Conservation (phyloP, 306 rosid genomes). For the Datisca glomerata region DNA sequence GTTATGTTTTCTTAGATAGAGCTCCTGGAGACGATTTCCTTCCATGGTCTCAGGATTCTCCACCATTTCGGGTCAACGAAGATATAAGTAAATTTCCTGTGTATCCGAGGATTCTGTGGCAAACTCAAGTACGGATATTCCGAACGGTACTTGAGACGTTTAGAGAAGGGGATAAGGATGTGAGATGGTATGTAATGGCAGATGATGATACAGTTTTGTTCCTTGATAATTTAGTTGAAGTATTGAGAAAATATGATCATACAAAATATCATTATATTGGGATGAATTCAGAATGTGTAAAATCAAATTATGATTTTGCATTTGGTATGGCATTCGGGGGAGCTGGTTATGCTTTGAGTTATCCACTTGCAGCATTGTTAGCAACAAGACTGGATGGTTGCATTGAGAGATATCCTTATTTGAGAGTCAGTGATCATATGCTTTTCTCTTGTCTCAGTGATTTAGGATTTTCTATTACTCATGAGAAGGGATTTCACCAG, state of each 20-base stretch:
- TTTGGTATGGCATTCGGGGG: constrained; percentile 47
- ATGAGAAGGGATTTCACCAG: constrained; percentile 36
- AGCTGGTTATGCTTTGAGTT: constrained; percentile 40
- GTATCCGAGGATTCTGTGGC: neutral
- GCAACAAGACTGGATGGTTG: constrained; percentile 20
- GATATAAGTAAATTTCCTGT: constrained; percentile 3
- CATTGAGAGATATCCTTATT: constrained; percentile 21
- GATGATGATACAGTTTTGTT: constrained; percentile 35
- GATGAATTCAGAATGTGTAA: constrained; percentile 24
- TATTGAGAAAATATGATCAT: constrained; percentile 28
- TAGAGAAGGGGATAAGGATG: constrained; percentile 17
- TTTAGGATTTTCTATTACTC: constrained; percentile 26
- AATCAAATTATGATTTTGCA: constrained; percentile 19
- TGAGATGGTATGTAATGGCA: constrained; percentile 40
- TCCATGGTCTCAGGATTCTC: constrained; percentile 29
- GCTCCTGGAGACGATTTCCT: constrained; percentile 20
- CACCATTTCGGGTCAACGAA: constrained; percentile 30
- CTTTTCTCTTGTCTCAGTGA: constrained; percentile 28
- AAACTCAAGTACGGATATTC: constrained; percentile 18
- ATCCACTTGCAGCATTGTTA: constrained; percentile 19
- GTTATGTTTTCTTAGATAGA: constrained; percentile 31
- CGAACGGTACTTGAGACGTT: constrained; percentile 21
- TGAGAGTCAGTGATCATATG: constrained; percentile 27
- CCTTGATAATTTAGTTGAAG: constrained; percentile 31
- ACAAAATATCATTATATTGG: constrained; percentile 24